phyloP scores from a whole-genome alignment of 257 asterid genomes.

The Fraxinus quadrangulata region DNA sequence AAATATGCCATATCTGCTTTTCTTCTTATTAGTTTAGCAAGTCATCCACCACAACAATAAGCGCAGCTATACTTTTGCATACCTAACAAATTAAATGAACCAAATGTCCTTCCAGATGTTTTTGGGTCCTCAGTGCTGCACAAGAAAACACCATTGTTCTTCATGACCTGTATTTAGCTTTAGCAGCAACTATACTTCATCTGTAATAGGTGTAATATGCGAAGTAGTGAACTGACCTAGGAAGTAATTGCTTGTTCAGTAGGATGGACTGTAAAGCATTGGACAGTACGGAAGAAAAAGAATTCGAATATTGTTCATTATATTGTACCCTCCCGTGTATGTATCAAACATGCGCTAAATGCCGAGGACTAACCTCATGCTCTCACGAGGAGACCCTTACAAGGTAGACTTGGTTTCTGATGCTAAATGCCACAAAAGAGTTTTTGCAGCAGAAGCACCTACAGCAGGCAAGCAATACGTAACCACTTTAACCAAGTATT shows the following conservation, averaged over 20 bases:
- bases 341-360: background rate
- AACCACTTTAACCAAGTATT: background rate
- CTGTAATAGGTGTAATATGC: background rate
- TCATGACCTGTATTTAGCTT: background rate
- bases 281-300: background rate
- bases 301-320: background rate
- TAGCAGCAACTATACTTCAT: slow-evolving; percentile 11
- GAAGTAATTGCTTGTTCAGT: background rate
- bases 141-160: slow-evolving; percentile 31
- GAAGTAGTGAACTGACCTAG: background rate
- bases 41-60: slow-evolving; percentile 6
- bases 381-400: slow-evolving; percentile 67
- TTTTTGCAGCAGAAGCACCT: slow-evolving; percentile 74
- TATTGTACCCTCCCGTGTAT: background rate
- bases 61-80: slow-evolving; percentile 19
- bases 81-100: slow-evolving; percentile 55
- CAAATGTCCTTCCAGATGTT: slow-evolving; percentile 40
- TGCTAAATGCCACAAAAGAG: slow-evolving; percentile 98
- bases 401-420: slow-evolving; percentile 85
- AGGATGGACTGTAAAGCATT: background rate
- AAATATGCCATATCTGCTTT: slow-evolving; percentile 5
- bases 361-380: slow-evolving; percentile 53
- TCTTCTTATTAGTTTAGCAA: background rate
- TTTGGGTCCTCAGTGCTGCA: slow-evolving; percentile 69
- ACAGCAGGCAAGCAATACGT: slow-evolving; percentile 22